Conservation (phyloP, 345 rosid species). For the Draba incana region DNA sequence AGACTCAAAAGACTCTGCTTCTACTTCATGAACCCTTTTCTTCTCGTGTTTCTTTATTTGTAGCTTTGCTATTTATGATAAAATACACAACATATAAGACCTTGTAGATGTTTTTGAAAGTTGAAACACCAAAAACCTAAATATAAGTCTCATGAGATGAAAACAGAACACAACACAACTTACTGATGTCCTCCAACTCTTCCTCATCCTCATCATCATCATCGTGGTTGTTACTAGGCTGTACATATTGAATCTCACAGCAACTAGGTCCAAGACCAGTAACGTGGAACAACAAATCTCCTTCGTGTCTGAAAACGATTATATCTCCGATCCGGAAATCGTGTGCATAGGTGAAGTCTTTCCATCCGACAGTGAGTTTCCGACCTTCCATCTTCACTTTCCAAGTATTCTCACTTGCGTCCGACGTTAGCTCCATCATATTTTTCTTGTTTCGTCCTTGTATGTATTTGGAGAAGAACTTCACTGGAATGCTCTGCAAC, state of each 20-base stretch:
- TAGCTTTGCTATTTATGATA: not conserved
- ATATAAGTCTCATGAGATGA: not conserved
- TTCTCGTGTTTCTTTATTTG: not conserved
- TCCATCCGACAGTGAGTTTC: slow-evolving; percentile 17
- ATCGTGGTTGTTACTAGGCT: no score
- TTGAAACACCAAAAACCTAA: not conserved
- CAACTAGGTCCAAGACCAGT: slow-evolving; percentile 16
- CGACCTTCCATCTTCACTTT: slow-evolving; percentile 5
- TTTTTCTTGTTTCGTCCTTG: not conserved
- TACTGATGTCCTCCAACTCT: not conserved
- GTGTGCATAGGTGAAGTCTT: slow-evolving; percentile 1
- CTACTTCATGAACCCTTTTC: not conserved
- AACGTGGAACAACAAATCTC: slow-evolving; percentile 17
- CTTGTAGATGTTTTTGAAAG: not conserved
- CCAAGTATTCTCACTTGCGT: slow-evolving; percentile 17
- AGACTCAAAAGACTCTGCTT: not conserved
- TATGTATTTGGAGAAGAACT: not conserved
- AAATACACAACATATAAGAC: not conserved
- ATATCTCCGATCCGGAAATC: not conserved
- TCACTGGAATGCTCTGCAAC: slow-evolving; percentile 22
- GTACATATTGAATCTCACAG: slow-evolving; percentile 10
- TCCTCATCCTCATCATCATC: not conserved
- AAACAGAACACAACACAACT: not conserved
- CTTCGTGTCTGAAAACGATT: slow-evolving; percentile 17
- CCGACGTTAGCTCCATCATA: not conserved